Evolutionary conservation across 192 early-diverging fungal species (phyloP), one percentile per base, ranked within the genome.

Genomic region (Phycomyces nitens): DNA sequence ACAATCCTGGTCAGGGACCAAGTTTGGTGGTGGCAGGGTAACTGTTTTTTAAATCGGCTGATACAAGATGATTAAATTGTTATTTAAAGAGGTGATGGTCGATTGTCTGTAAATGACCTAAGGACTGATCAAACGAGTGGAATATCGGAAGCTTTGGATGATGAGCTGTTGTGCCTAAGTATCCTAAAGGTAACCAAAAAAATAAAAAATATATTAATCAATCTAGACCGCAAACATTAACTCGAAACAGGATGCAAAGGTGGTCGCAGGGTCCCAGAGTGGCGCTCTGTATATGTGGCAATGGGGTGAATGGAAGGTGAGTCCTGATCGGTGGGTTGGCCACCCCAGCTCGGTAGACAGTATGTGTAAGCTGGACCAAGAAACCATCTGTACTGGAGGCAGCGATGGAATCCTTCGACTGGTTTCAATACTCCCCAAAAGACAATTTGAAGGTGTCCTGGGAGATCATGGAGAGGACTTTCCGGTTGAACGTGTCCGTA

Each of bases 31-130:
- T 83, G 0, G 80, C 91, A n/a, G 80, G 84, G 84, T 86, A 29
- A 34, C 29, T 34, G 2, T 34, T 7, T 47, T 14, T 18, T 18
- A 6, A 47, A 47, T 47, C 12, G 2, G 44, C 18, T 47, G 44
- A 47, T 47, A 47, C 12, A 18, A 42, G 14, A 42, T 10, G 14
- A 14, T 10, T 10, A 42, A 42, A 42, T n/a, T n/a, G n/a, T n/a
- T n/a, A n/a, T n/a, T n/a, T n/a, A n/a, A n/a, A 89, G 94, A 66
- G 95, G 90, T 23, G 96, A 98, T 68, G 97, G 96, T 0, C 86
- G 80, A 41, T 77, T 99, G 65, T 91, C 93, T 23, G 83, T 95
- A 8, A 92, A 88, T 65, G 97, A 99, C 61, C 80, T 94, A 34
- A 95, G 94, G 69, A 65, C 82, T 21, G 50, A 47, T n/a, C 89